A percentile compares a stretch with the other conserved stretches of the same genome.
Evolutionary conservation across 169 alveolate genomes (phyloP).

Genomic region (Eimeria falciformis): DNA sequence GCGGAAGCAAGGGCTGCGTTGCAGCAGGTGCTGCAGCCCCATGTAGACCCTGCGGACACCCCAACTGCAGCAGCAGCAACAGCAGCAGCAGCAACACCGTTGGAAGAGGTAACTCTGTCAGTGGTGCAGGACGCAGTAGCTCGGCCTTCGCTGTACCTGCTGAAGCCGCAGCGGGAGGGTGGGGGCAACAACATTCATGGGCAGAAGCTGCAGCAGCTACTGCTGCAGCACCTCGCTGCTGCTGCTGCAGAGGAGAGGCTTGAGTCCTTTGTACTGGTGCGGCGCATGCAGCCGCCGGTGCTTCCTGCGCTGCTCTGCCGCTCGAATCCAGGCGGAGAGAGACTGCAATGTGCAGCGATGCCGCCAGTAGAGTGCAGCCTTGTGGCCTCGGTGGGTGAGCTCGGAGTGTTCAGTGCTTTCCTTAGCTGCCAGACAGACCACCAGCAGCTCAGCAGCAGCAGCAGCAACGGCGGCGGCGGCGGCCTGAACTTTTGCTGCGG

Average conservation of each 20-base stretch:
- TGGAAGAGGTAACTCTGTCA: slow-evolving; percentile 79
- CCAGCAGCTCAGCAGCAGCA: neutral
- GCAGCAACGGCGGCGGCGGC: slow-evolving; percentile 44
- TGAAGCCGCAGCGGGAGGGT: slow-evolving; percentile 91
- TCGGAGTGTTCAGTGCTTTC: slow-evolving; percentile 25
- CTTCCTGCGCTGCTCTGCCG: slow-evolving; percentile 52
- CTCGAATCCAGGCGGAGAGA: neutral
- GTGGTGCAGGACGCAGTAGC: slow-evolving; percentile 78
- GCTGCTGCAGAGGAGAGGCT: slow-evolving; percentile 41
- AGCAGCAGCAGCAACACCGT: slow-evolving; percentile 55
- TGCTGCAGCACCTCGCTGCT: slow-evolving; percentile 76
- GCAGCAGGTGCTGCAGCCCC: slow-evolving; percentile 50
- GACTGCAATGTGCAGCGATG: neutral
- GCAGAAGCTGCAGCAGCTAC: slow-evolving; percentile 76
- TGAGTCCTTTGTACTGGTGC: slow-evolving; percentile 80
- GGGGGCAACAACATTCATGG: slow-evolving; percentile 89
- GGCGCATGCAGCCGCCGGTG: slow-evolving; percentile 80
- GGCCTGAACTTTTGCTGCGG: slow-evolving; percentile 83
- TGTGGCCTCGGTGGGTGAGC: slow-evolving; percentile 20
- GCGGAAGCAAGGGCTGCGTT: neutral
- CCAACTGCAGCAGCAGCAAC: slow-evolving; percentile 33
- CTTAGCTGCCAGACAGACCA: neutral
- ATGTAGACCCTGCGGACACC: slow-evolving; percentile 50
- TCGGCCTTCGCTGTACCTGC: slow-evolving; percentile 79
- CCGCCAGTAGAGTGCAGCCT: neutral